phyloP scores from a whole-genome alignment of 371 early-diverging fungal genomes.

The Mucor lusitanicus region DNA sequence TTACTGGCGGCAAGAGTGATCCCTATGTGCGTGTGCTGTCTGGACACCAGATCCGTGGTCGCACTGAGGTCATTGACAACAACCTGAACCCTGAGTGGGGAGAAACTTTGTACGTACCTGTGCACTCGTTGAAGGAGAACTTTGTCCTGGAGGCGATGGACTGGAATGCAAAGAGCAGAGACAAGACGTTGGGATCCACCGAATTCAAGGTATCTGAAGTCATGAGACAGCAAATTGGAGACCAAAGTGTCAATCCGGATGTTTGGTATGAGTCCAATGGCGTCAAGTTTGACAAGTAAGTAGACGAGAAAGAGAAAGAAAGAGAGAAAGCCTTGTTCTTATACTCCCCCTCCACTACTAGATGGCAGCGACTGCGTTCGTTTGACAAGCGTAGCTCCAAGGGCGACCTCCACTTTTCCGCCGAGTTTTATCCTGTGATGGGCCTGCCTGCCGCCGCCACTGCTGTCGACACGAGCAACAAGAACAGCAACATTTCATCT shows the following conservation, averaged over 20 bases:
- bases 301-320: not conserved
- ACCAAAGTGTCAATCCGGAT: slow-evolving; percentile 34
- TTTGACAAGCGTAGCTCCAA: slow-evolving; percentile 57
- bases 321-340: not conserved
- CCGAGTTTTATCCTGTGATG: slow-evolving; percentile 69
- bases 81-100: slow-evolving; percentile 90
- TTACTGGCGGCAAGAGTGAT: slow-evolving; percentile 76
- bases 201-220: slow-evolving; percentile 48
- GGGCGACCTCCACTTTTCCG: slow-evolving; percentile 67
- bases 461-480: not conserved
- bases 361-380: slow-evolving; percentile 65
- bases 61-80: slow-evolving; percentile 73
- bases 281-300: slow-evolving; percentile 18
- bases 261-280: slow-evolving; percentile 48
- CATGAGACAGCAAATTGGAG: slow-evolving; percentile 44
- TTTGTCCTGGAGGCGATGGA: slow-evolving; percentile 81
- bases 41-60: slow-evolving; percentile 61
- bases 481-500: slow-evolving; percentile 6
- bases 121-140: slow-evolving; percentile 69
- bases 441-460: slow-evolving; percentile 35
- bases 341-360: slow-evolving; percentile 19
- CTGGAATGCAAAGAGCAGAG: slow-evolving; percentile 65
- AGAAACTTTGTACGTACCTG: slow-evolving; percentile 71
- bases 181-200: slow-evolving; percentile 71
- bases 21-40: slow-evolving; percentile 78